phyloP scores from a whole-genome alignment of 305 asterid genomes.

The Fraxinus albicans region DNA sequence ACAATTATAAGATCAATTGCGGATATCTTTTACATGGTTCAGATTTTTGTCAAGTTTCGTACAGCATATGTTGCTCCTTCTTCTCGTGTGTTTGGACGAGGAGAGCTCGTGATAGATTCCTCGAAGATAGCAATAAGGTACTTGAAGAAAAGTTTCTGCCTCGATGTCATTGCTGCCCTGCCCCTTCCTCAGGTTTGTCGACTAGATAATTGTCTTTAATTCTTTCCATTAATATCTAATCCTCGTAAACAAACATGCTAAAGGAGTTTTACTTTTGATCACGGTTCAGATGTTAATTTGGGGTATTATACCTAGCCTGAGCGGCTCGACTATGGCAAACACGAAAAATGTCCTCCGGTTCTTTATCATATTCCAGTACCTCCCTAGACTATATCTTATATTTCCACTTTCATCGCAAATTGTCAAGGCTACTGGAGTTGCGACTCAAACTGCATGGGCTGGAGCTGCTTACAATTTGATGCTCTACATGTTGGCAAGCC shows the following conservation, averaged over 20 bases:
- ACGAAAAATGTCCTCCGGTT: slow-evolving; percentile 84
- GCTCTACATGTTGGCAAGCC: slow-evolving; percentile 98
- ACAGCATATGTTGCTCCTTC: slow-evolving; percentile 94
- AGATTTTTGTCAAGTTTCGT: slow-evolving; percentile 65
- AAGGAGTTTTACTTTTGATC: neutral
- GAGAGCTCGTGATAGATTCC: slow-evolving; percentile 86
- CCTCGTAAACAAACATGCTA: neutral
- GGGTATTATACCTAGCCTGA: slow-evolving; percentile 68
- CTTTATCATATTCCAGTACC: slow-evolving; percentile 76
- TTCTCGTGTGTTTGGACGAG: slow-evolving; percentile 95
- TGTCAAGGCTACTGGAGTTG: slow-evolving; percentile 88
- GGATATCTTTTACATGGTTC: slow-evolving; percentile 68
- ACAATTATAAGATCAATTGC: slow-evolving; percentile 69
- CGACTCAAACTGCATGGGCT: slow-evolving; percentile 95
- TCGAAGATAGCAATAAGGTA: slow-evolving; percentile 65
- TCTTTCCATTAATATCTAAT: neutral
- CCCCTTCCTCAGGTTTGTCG: slow-evolving; percentile 93
- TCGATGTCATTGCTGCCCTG: slow-evolving; percentile 70
- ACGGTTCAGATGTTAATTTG: slow-evolving; percentile 69
- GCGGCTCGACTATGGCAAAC: slow-evolving; percentile 78
- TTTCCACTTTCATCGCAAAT: slow-evolving; percentile 85
- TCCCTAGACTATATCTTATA: slow-evolving; percentile 77
- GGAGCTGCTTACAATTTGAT: slow-evolving; percentile 97
- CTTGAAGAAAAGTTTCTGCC: slow-evolving; percentile 54
- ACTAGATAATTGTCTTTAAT: neutral